These are phyloP conservation scores for Chrysophaeum taylorii DNA, from an alignment of 352 stramenopile species.

Conservation along the genomic window DNA sequence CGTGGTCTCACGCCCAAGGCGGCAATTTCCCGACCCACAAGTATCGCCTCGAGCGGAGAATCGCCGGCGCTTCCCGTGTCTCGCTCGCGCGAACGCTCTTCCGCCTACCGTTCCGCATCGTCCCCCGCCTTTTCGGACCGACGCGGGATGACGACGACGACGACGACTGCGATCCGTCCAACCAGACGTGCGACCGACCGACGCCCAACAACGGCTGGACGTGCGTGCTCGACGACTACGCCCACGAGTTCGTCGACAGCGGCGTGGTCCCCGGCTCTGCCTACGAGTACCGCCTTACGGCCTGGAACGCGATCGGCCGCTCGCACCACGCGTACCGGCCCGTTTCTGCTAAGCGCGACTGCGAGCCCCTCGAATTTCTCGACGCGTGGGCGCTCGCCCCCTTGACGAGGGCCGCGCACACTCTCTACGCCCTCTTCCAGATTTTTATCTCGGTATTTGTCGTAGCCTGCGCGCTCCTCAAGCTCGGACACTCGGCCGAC, in stretches of 20 bases:
- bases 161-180: neutral
- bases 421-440: neutral
- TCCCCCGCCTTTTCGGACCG: neutral
- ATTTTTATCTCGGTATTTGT: neutral
- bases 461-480: neutral
- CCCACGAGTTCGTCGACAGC: slow-evolving; percentile 22
- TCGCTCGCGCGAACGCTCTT: neutral
- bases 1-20: neutral
- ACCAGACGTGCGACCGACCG: too few species aligned
- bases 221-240: slow-evolving; percentile 21
- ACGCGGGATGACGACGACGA: neutral
- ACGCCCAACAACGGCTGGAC: slow-evolving; percentile 15
- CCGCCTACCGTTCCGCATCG: neutral
- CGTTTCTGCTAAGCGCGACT: neutral
- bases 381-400: neutral
- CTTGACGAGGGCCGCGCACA: neutral
- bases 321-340: neutral
- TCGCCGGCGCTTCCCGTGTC: neutral
- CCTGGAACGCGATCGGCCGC: slow-evolving; percentile 29
- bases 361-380: neutral
- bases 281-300: slow-evolving; percentile 25
- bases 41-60: slow-evolving; percentile 26
- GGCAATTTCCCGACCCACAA: slow-evolving; percentile 29
- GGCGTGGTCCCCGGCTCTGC: neutral
- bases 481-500: neutral